A percentile compares a stretch with the other conserved stretches of the same genome.
These are phyloP conservation scores for Daldinia grandis DNA, from an alignment of 495 filamentous ascomycete genomes.

Conservation along the genomic window DNA sequence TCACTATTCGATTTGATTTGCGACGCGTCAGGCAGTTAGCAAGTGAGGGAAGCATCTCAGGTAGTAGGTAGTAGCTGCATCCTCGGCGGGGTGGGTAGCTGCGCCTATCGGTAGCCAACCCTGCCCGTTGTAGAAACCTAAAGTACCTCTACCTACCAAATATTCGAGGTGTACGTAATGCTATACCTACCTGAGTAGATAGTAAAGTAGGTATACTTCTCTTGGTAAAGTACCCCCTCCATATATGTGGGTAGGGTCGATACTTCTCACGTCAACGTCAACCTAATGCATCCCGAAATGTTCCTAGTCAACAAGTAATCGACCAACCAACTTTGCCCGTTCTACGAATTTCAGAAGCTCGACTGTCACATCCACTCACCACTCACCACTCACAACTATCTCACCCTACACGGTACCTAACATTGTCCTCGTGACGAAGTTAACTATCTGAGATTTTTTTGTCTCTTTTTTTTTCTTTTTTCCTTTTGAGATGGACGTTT, in stretches of 20 bases:
- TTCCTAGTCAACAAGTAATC: slow-evolving; percentile 25
- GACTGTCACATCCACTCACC: slow-evolving; percentile 37
- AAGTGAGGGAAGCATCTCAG: not conserved
- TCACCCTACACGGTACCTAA: slow-evolving; percentile 32
- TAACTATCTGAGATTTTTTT: slow-evolving; percentile 6
- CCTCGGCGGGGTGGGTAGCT: slow-evolving; percentile 15
- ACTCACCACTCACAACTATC: slow-evolving; percentile 35
- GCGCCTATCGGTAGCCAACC: slow-evolving; percentile 24
- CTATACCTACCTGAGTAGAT: not conserved
- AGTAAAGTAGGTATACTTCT: not conserved
- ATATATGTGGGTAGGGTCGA: slow-evolving; percentile 3
- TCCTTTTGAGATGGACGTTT: not conserved
- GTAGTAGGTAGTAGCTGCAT: slow-evolving; percentile 13
- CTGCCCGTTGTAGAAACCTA: not conserved
- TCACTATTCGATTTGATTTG: slow-evolving; percentile 35
- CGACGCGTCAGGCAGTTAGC: slow-evolving; percentile 29
- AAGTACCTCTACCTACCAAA: not conserved
- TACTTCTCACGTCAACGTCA: slow-evolving; percentile 31
- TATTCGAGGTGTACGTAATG: no score
- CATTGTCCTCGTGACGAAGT: slow-evolving; percentile 41
- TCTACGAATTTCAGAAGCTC: slow-evolving; percentile 40
- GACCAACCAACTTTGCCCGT: slow-evolving; percentile 28
- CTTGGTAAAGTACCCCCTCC: not conserved
- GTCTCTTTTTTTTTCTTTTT: slow-evolving; percentile 1
- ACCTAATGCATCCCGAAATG: slow-evolving; percentile 36